Conservation (phyloP, 106 monocot species). For the Chionographis japonica region DNA sequence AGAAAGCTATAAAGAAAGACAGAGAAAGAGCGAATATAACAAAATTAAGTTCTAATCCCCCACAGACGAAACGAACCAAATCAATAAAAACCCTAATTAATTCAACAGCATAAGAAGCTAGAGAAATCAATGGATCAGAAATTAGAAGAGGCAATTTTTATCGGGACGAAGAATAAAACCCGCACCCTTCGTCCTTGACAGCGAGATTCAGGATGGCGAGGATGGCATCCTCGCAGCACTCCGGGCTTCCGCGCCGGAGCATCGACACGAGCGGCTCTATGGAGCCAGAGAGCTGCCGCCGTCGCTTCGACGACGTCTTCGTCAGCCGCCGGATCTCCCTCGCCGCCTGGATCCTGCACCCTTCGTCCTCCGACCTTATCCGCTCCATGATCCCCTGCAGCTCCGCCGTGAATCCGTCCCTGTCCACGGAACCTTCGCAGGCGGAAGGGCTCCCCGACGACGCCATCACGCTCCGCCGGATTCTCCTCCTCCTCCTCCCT, state of each 20-base stretch:
- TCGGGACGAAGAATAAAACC: not conserved
- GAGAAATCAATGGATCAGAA: no score
- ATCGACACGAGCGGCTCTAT: slow-evolving; percentile 55
- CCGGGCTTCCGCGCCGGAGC: slow-evolving; percentile 30
- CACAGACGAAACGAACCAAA: no score
- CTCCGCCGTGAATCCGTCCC: not conserved
- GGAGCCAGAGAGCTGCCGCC: slow-evolving; percentile 38
- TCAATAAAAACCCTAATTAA: no score
- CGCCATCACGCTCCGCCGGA: no score
- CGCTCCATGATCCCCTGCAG: slow-evolving; percentile 20
- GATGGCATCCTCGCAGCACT: slow-evolving; percentile 36
- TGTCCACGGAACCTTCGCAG: not conserved
- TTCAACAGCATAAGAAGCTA: no score
- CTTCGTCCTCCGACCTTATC: slow-evolving; percentile 31
- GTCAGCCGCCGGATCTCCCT: slow-evolving; percentile 75
- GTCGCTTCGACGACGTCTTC: slow-evolving; percentile 50
- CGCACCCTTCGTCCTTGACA: slow-evolving; percentile 68
- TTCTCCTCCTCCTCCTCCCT: no score
- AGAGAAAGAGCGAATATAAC: no score
- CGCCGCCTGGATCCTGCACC: slow-evolving; percentile 51
- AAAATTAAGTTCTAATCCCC: no score
- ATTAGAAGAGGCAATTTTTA: no score
- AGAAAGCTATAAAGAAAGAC: no score
- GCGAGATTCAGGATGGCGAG: slow-evolving; percentile 66
- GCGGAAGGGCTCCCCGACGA: no score